A percentile compares a stretch with the other conserved stretches of the same genome.
Evolutionary conservation across 306 rosid genomes (phyloP).

Genomic region (Lotus japonicus): DNA sequence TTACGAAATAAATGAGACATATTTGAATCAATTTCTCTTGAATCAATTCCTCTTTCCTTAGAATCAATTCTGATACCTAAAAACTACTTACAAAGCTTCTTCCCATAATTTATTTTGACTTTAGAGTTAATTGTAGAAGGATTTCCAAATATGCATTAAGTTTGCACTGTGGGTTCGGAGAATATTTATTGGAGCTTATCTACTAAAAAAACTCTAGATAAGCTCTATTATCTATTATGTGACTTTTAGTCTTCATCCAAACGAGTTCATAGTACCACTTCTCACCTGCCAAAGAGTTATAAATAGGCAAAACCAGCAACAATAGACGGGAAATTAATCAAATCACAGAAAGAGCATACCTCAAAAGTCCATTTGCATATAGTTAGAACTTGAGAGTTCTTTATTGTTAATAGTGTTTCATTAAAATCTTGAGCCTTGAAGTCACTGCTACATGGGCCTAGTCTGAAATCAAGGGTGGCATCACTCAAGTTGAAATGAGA

Average conservation of each 20-base stretch:
- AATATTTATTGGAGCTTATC: too few species aligned
- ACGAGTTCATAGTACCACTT: too few species aligned
- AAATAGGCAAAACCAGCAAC: background rate
- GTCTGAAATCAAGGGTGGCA: constrained; percentile 69
- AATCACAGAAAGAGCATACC: constrained; percentile 32
- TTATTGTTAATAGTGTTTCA: constrained; percentile 53
- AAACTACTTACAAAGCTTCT: too few species aligned
- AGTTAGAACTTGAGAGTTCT: constrained; percentile 57
- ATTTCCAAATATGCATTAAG: too few species aligned
- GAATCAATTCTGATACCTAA: too few species aligned
- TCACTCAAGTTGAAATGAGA: constrained; percentile 59
- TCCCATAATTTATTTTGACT: too few species aligned
- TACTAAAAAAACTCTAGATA: too few species aligned
- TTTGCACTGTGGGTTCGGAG: too few species aligned
- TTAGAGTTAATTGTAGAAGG: too few species aligned
- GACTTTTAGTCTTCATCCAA: too few species aligned
- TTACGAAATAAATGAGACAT: background rate
- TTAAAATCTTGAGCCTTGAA: constrained; percentile 48
- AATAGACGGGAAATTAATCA: background rate
- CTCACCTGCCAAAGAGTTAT: background rate
- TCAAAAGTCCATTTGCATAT: constrained; percentile 66
- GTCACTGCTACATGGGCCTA: constrained; percentile 31
- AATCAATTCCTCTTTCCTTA: too few species aligned
- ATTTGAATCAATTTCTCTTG: background rate
- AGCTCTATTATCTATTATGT: too few species aligned